Conservation (phyloP, 768 basidiomycete genomes). For the Phanerodontia chrysosporium region DNA sequence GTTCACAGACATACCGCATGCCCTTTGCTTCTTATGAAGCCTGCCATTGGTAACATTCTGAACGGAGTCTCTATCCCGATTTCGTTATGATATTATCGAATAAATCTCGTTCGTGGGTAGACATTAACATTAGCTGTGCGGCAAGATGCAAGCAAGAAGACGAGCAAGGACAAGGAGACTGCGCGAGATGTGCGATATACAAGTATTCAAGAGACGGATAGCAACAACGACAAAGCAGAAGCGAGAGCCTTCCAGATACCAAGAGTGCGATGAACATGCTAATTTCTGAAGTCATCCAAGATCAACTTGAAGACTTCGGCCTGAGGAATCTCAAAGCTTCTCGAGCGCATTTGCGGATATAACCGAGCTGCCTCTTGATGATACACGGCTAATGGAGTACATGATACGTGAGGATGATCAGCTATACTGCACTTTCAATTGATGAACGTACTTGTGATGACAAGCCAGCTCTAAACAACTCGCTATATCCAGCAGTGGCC, state of each 20-base stretch:
- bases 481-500: not conserved
- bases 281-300: not conserved
- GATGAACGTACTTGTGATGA: not conserved
- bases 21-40: not conserved
- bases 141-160: not conserved
- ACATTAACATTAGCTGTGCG: constrained; percentile 1
- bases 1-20: not conserved
- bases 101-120: not conserved
- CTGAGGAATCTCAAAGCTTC: not conserved
- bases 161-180: not conserved
- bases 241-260: not conserved
- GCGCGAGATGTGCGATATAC: not conserved
- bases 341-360: not conserved
- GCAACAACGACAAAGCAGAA: not conserved
- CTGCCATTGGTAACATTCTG: not conserved
- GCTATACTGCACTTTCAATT: not conserved
- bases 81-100: not conserved
- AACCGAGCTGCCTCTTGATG: not conserved
- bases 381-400: not conserved
- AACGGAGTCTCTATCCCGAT: not conserved
- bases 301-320: not conserved
- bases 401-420: not conserved
- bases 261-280: not conserved
- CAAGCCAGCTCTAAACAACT: not conserved
- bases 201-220: not conserved